phyloP scores from a whole-genome alignment of 495 filamentous ascomycete species.

The Neurospora africana region DNA sequence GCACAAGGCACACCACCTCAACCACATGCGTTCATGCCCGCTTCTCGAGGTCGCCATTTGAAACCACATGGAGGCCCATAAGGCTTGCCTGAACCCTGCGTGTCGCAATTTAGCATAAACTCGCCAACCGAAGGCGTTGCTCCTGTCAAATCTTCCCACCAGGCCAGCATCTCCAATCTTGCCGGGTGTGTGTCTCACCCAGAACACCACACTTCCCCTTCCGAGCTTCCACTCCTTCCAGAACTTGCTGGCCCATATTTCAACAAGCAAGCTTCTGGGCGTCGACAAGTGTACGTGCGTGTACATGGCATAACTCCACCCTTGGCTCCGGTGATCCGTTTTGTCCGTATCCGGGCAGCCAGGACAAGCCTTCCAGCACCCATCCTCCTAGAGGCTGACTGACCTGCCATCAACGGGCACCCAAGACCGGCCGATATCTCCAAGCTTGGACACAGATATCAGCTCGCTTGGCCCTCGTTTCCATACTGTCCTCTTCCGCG shows the following conservation, averaged over 20 bases:
- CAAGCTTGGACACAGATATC: background rate
- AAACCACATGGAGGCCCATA: slow-evolving; percentile 1
- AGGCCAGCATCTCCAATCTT: background rate
- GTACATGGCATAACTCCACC: background rate
- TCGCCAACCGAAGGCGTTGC: slow-evolving; percentile 15
- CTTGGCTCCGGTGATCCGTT: background rate
- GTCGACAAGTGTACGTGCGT: background rate
- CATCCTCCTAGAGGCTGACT: background rate
- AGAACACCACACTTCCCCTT: background rate
- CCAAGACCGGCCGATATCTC: background rate
- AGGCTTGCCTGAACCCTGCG: slow-evolving; percentile 12
- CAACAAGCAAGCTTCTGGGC: background rate
- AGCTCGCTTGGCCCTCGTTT: background rate
- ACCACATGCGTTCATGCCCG: background rate
- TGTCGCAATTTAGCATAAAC: slow-evolving; percentile 26
- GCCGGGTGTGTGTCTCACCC: background rate
- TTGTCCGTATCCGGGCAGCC: background rate
- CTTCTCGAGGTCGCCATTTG: background rate
- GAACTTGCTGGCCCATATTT: background rate
- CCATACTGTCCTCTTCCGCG: background rate
- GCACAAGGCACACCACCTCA: background rate
- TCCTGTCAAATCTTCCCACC: slow-evolving; percentile 12
- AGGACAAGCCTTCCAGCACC: background rate
- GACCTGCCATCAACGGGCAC: background rate
- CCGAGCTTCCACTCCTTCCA: background rate